These are phyloP conservation scores for Penicillium sp. DNA, from an alignment of 2,329 filamentous ascomycete species.

Conservation along the genomic window DNA sequence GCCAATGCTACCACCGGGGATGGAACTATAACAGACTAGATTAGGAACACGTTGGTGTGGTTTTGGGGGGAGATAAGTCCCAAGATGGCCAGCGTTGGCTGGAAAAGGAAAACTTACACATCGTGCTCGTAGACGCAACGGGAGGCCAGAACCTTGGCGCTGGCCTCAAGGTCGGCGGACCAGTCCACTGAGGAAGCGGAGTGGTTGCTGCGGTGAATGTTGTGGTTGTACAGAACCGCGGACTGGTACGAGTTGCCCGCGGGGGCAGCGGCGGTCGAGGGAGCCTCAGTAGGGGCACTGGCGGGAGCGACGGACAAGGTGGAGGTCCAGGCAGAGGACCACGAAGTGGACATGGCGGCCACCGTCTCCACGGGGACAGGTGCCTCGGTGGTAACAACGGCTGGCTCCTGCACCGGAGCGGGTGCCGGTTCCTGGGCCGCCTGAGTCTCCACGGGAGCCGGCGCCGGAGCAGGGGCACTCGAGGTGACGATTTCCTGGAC, in stretches of 20 bases:
- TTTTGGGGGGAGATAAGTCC: no score
- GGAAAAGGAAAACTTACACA: slow-evolving; percentile 50
- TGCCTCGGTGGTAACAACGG: neutral
- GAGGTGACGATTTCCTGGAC: no score
- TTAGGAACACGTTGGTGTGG: no score
- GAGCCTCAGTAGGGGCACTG: slow-evolving; percentile 38
- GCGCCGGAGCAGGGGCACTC: neutral
- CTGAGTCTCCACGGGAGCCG: neutral
- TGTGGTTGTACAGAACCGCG: slow-evolving; percentile 64
- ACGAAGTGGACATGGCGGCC: slow-evolving; percentile 10
- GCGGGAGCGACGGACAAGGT: slow-evolving; percentile 28
- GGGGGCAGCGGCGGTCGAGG: slow-evolving; percentile 23
- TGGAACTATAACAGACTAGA: slow-evolving; percentile 33
- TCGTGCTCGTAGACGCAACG: slow-evolving; percentile 70
- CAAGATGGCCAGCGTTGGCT: no score
- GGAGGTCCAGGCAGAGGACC: slow-evolving; percentile 19
- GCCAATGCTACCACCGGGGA: slow-evolving; percentile 50
- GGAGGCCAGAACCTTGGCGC: slow-evolving; percentile 58
- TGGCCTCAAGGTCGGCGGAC: slow-evolving; percentile 57
- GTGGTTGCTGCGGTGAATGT: slow-evolving; percentile 79
- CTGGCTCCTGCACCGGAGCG: neutral
- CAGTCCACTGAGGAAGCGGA: slow-evolving; percentile 60
- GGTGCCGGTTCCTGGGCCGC: slow-evolving; percentile 1
- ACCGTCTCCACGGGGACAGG: slow-evolving; percentile 2
- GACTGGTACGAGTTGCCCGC: slow-evolving; percentile 27